Percentiles rank a stretch among this genome's conserved stretches.
Conservation (phyloP, 345 rosid species). For the Hibiscus syriacus region DNA sequence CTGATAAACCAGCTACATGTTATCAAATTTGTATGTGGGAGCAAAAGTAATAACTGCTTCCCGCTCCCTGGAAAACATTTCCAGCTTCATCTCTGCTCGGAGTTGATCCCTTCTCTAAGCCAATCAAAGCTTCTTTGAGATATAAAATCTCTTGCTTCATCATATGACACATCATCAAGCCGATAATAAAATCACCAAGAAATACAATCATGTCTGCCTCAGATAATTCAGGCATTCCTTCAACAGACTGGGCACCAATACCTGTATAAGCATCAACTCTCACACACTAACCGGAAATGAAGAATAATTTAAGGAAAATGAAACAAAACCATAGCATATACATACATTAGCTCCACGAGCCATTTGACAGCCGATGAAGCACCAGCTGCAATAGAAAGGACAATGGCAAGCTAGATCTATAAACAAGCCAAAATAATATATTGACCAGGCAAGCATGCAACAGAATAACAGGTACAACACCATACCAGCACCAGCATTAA, state of each 20-base stretch:
- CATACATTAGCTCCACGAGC: conserved; percentile 56
- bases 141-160: conserved; percentile 79
- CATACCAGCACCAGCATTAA: conserved; percentile 60
- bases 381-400: conserved; percentile 78
- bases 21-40: conserved; percentile 83
- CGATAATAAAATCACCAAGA: conserved; percentile 76
- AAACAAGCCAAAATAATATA: conserved; percentile 59
- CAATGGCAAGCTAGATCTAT: conserved; percentile 68
- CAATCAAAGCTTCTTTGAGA: conserved; percentile 84
- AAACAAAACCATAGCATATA: conserved; percentile 11
- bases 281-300: not conserved
- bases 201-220: conserved; percentile 80
- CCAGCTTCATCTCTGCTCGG: conserved; percentile 70
- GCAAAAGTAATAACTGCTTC: conserved; percentile 71
- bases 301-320: conserved; percentile 7
- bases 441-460: conserved; percentile 52
- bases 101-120: conserved; percentile 85
- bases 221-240: conserved; percentile 58
- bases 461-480: conserved; percentile 50
- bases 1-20: conserved; percentile 65
- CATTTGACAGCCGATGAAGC: conserved; percentile 52
- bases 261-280: conserved; percentile 28
- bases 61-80: conserved; percentile 81
- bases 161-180: conserved; percentile 69
- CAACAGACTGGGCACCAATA: conserved; percentile 28